Base-by-base conservation (phyloP, 257 asterid species). In the Agastache rugosa region DNA sequence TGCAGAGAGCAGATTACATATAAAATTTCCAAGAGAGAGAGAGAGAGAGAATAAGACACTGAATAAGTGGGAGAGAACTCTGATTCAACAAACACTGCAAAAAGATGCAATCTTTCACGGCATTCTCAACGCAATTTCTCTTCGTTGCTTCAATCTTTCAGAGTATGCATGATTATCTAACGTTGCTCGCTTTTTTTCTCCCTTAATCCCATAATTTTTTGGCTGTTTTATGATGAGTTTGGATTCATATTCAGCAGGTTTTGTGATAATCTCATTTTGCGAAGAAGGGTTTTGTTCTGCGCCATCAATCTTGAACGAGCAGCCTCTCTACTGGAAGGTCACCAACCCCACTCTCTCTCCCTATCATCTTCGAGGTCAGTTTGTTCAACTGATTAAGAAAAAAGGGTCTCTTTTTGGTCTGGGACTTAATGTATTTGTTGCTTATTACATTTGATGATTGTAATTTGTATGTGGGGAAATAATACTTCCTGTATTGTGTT, bases 321-420 rank as follows among this genome's bases (percentile, higher is more conserved):
- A 71, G 76, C 90, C 96, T 19, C 93, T 93, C 45, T 91, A 91
- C 67, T 92, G 91, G 97, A 91, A 91, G 84, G 98, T 75, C 72
- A 88, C 89, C 69, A 87, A 93, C 68, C 99, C 99, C 75, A 90
- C 97, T 62, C 88, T 94, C 65, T 87, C 97, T 55, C 97, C 99
- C 71, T 85, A 96, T 83, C 96, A 92, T 80, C 96, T 94, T 67
- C 93, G 82, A 84, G 97, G 98, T 86, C 45, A 66, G 60, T 55
- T 73, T 44, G 3, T 60, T n/a, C 31, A 37, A 6, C 25, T 55
- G 15, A 48, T 71, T 50, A 35, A 34, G 27, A 35, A 9, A 41
- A 44, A 23, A 0, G 27, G 7, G 14, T 12, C 6, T 9, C 55
- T 5, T 56, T 12, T 19, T 39, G 5, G 1, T 4, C 17, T 63